Conservation (phyloP, 2,329 filamentous ascomycete species). For the Trichoderma guizhouense region DNA sequence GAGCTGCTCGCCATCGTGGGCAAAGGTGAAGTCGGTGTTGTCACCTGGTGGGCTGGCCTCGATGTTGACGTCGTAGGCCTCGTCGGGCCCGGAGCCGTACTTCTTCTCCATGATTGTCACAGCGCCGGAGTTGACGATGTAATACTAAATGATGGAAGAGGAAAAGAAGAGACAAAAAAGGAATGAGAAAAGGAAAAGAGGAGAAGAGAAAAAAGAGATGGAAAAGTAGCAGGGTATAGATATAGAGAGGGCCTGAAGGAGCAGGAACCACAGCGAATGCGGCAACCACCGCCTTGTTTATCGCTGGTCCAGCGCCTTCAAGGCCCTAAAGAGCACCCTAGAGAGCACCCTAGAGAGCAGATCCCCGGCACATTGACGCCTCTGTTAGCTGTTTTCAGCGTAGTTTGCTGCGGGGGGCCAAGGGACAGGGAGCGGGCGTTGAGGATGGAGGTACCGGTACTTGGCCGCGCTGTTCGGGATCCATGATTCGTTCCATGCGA, state of each 20-base stretch:
- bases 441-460: neutral
- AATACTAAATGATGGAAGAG: neutral
- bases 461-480: neutral
- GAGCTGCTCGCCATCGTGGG: conserved; percentile 43
- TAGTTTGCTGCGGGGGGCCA: conserved; percentile 5
- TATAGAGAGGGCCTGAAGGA: neutral
- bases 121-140: neutral
- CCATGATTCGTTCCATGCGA: neutral
- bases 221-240: neutral
- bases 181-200: neutral
- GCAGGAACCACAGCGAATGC: neutral
- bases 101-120: conserved; percentile 25
- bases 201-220: neutral
- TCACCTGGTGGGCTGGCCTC: conserved; percentile 26
- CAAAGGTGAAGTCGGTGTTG: conserved; percentile 35
- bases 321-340: neutral
- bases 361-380: conserved; percentile 14
- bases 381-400: conserved; percentile 11
- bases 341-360: neutral
- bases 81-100: conserved; percentile 17
- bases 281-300: neutral
- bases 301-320: neutral
- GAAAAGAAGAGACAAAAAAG: neutral
- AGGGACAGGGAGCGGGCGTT: neutral
- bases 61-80: conserved; percentile 27